Evolutionary conservation across 2,329 filamentous ascomycete species (phyloP).

Genomic region (Aspergillus transmontanensis): DNA sequence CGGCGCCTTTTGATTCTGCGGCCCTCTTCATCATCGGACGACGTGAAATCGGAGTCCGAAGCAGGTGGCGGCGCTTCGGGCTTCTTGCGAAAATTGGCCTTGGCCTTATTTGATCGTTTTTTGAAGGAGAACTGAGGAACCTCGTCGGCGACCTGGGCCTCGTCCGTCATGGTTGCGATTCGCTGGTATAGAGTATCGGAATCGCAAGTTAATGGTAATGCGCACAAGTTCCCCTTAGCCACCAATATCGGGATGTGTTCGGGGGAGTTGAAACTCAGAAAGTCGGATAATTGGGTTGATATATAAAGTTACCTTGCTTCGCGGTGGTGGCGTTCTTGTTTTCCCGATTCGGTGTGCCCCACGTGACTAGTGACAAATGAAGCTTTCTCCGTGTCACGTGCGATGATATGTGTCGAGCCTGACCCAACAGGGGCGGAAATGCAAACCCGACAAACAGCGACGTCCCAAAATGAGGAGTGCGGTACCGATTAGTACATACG

Average conservation of each 20-base stretch:
- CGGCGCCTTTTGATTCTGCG: conserved; percentile 77
- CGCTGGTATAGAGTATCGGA: background rate
- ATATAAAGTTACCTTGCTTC: background rate
- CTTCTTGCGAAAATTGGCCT: conserved; percentile 78
- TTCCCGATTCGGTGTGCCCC: background rate
- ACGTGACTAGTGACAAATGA: conserved; percentile 7
- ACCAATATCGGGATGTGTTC: background rate
- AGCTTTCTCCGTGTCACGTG: background rate
- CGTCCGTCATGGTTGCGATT: conserved; percentile 32
- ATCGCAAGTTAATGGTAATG: background rate
- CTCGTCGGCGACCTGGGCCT: conserved; percentile 22
- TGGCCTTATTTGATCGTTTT: conserved; percentile 76
- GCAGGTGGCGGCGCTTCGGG: conserved; percentile 75
- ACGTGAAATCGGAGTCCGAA: conserved; percentile 62
- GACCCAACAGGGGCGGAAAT: background rate
- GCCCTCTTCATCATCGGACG: conserved; percentile 76
- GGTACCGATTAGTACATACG: background rate
- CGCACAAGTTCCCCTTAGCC: background rate
- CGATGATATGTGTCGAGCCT: background rate
- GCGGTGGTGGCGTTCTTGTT: background rate
- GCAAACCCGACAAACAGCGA: conserved; percentile 12
- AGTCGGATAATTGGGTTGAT: background rate
- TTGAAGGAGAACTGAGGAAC: conserved; percentile 65
- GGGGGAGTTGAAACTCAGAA: background rate
- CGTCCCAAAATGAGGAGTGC: background rate